Conservation (phyloP, 2,329 filamentous ascomycete species). For the Colletotrichum sp. region DNA sequence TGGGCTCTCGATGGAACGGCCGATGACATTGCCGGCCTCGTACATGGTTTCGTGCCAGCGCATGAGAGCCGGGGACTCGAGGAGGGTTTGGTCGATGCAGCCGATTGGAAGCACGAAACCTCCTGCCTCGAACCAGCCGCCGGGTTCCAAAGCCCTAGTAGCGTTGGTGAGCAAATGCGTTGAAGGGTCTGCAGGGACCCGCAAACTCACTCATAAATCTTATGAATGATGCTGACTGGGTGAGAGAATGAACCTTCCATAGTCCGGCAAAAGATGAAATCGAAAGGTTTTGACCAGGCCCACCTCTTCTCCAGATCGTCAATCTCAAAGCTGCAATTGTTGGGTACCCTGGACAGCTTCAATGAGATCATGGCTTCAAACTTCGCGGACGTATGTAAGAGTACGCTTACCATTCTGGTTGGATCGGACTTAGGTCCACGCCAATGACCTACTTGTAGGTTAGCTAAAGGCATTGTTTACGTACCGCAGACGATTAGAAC, state of each 20-base stretch:
- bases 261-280: not conserved
- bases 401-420: not conserved
- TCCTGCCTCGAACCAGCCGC: not conserved
- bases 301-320: not conserved
- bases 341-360: not conserved
- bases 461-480: not conserved
- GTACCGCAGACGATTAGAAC: not conserved
- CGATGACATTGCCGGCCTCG: not conserved
- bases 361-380: not conserved
- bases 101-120: not conserved
- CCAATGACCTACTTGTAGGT: not conserved
- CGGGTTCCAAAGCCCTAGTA: not conserved
- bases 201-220: not conserved
- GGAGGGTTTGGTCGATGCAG: not conserved
- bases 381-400: accelerated
- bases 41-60: not conserved
- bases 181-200: not conserved
- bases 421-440: not conserved
- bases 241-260: not conserved
- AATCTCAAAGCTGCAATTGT: not conserved
- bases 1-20: not conserved
- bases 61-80: not conserved
- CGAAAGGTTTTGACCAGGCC: not conserved
- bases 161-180: accelerated
- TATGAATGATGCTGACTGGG: not conserved